Base-by-base conservation (phyloP, 768 basidiomycete genomes). In the Chalciporus piperatus region DNA sequence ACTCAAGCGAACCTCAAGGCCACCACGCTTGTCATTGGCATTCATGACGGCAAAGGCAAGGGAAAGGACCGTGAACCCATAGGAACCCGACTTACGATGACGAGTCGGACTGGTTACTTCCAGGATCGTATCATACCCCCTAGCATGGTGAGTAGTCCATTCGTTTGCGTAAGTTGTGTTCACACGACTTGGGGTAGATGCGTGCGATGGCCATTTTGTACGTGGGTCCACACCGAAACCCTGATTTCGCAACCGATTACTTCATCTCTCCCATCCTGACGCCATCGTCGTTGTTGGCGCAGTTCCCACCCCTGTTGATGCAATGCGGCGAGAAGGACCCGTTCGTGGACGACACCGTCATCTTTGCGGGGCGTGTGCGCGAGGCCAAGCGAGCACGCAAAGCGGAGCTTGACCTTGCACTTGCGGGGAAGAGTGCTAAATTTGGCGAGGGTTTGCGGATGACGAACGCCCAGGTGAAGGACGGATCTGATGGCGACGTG, bases 131-230 rank as follows among this genome's bases (percentile, higher is more conserved):
- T 98, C 61, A 83, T 99, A 54, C 87, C 94, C 3, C 96, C 97
- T 0, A 90, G 88, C 63, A 98, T 99, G 95, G 96, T 96, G 66
- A 62, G 90, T 72, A 47, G 47, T 41, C 23, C 23, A 10, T 27
- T 33, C 16, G 8, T 47, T 16, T 13, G n/a, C 11, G 38, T 39
- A 38, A 35, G 13, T 14, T 44, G 20, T 30, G 41, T 44, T 65
- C 32, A 64, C n/a, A 39, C 23, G n/a, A 49, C n/a, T 14, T 41
- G n/a, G n/a, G 32, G 50, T 40, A 98, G 96, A 98, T 98, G 92
- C 90, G 97, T 32, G 95, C 96, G 0, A 99, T 99, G 97, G 96
- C 96, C 3, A 95, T 97, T 64, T 73, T 96, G 56, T 97, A 97
- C 72, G 88, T 99, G 52, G 96, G 96, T 1, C 96, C 97, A 1